Evolutionary conservation across 495 filamentous ascomycete genomes (phyloP).

Genomic region (Penicillium steckii): DNA sequence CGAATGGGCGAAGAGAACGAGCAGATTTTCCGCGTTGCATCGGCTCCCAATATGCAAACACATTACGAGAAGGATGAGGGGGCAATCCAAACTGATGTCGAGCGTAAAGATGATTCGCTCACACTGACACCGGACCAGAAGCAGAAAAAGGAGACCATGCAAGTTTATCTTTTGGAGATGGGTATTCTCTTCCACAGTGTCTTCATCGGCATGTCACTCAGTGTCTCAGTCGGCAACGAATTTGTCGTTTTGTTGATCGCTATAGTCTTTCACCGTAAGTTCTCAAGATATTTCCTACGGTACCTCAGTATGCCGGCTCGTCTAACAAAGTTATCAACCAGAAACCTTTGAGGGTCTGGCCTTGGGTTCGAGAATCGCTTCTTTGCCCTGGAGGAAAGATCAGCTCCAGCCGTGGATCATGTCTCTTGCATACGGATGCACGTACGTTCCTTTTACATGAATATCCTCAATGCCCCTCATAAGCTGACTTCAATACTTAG

Average conservation of each 20-base stretch:
- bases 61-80: slow-evolving; percentile 13
- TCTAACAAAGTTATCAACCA: slow-evolving; percentile 2
- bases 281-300: neutral
- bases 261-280: slow-evolving; percentile 68
- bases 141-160: slow-evolving; percentile 45
- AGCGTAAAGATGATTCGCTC: slow-evolving; percentile 14
- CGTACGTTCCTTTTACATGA: slow-evolving; percentile 15
- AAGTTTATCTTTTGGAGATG: slow-evolving; percentile 71
- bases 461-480: neutral
- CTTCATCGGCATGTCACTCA: slow-evolving; percentile 80
- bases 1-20: slow-evolving; percentile 28
- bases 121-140: slow-evolving; percentile 22
- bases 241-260: slow-evolving; percentile 73
- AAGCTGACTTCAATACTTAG: slow-evolving; percentile 37
- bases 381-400: slow-evolving; percentile 35
- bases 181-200: slow-evolving; percentile 81
- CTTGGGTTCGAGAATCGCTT: slow-evolving; percentile 62
- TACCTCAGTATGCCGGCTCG: neutral
- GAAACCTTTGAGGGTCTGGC: slow-evolving; percentile 65
- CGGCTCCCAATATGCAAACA: slow-evolving; percentile 18
- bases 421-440: slow-evolving; percentile 73
- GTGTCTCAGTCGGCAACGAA: slow-evolving; percentile 65
- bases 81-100: slow-evolving; percentile 16
- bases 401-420: slow-evolving; percentile 67
- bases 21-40: slow-evolving; percentile 25